Evolutionary conservation across 257 asterid species (phyloP), one percentile per base, ranked within the genome.

Genomic region (Lavandula angustifolia): DNA sequence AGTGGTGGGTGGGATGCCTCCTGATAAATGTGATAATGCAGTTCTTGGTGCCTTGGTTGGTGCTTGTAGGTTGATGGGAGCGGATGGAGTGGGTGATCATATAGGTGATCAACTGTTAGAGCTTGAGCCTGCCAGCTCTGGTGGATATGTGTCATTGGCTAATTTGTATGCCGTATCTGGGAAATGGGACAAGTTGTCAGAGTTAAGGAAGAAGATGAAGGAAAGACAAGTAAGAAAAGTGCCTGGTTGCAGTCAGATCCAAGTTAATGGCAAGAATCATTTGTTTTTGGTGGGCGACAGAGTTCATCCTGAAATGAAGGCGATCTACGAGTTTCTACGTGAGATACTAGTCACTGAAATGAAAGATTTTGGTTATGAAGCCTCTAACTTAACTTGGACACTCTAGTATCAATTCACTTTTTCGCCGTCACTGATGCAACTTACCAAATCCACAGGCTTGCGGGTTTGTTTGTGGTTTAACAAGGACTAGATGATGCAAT

Each of bases 11-110:
- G 79, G 75, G 72, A 85, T 85, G 82, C 89, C 94, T 55, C 63
- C 55, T 3, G 79, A 72, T 44, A 81, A 82, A 73, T 71, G 27
- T 50, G 89, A 83, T 61, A 67, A 77, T 68, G 84, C 63, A 9
- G 94, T 85, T 79, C 79, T 83, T 61, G 85, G 87, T 65, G 77
- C 87, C n/a, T 77, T 85, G 70, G 72, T 85, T 66, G 74, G 87
- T 55, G 81, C 84, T 6, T 80, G 81, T 69, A 79, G 76, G 76
- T 63, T 85, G 75, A 77, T 70, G 55, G 89, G 89, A 57, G 76
- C 64, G 70, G 89, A 68, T 55, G 75, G 46, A 9, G 17, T 81
- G 64, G 81, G 76, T 0, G 78, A 79, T 50, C 64, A 59, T 55
- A 37, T 83, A 31, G 86, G 82, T 18, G 72, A 75, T 14, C 73